Evolutionary conservation across 495 filamentous ascomycete genomes (phyloP).

Genomic region (Penicillium argentinense): DNA sequence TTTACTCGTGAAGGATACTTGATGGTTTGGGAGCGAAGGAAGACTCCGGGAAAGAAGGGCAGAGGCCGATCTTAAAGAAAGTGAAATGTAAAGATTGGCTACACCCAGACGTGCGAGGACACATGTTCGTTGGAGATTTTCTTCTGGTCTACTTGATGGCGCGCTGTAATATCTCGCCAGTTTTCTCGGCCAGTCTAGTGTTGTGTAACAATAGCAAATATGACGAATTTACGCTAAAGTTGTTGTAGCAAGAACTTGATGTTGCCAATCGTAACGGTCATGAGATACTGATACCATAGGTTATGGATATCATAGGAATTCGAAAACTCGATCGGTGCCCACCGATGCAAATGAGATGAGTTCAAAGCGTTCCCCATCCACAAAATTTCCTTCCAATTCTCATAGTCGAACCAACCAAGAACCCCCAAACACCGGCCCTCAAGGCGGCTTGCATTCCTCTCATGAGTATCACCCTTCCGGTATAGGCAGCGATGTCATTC

Average conservation of each 20-base stretch:
- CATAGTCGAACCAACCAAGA: constrained; percentile 42
- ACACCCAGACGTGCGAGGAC: no score
- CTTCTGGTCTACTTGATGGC: background rate
- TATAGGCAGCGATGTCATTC: constrained; percentile 39
- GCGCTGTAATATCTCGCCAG: background rate
- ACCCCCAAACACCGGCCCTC: constrained; percentile 45
- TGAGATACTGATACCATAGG: no score
- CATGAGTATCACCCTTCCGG: constrained; percentile 44
- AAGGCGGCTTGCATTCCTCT: constrained; percentile 46
- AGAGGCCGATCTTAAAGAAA: constrained; percentile 28
- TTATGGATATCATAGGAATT: no score
- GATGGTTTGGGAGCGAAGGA: constrained; percentile 94
- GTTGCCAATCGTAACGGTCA: background rate
- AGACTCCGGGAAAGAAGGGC: constrained; percentile 46
- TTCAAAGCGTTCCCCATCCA: constrained; percentile 46
- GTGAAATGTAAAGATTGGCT: no score
- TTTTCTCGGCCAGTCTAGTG: no score
- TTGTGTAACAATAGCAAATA: constrained; percentile 8
- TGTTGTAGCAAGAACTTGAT: background rate
- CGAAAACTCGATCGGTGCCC: no score
- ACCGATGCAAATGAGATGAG: background rate
- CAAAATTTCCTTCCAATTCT: constrained; percentile 46
- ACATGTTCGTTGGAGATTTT: background rate
- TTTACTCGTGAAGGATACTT: constrained; percentile 92
- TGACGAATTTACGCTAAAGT: constrained; percentile 7